phyloP scores from a whole-genome alignment of 2,329 filamentous ascomycete genomes.

The Fusarium oxysporum region DNA sequence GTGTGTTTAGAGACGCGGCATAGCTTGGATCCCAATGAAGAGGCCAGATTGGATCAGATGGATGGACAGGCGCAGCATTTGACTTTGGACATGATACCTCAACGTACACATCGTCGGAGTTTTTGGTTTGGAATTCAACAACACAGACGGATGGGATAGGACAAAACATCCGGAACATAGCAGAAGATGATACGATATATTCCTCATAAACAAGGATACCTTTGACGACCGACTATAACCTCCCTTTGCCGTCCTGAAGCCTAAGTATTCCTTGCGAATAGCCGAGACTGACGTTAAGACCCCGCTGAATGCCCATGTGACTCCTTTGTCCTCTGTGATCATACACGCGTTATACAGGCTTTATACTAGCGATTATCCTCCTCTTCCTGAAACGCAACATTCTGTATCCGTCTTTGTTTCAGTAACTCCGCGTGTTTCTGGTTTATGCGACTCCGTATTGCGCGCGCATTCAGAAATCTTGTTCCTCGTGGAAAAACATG shows the following conservation, averaged over 20 bases:
- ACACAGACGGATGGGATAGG: constrained; percentile 34
- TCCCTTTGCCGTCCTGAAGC: constrained; percentile 2
- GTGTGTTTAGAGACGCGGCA: constrained; percentile 58
- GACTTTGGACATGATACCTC: constrained; percentile 47
- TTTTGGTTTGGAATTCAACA: constrained; percentile 45
- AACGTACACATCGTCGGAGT: constrained; percentile 52
- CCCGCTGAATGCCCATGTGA: constrained; percentile 38
- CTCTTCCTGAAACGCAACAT: constrained; percentile 17
- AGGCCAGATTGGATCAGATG: background rate
- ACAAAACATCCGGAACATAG: constrained; percentile 12
- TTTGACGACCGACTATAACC: constrained; percentile 25
- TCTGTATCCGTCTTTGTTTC: background rate
- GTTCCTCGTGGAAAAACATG: constrained; percentile 98
- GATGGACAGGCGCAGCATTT: constrained; percentile 17
- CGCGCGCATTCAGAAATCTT: constrained; percentile 78
- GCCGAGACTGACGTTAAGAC: constrained; percentile 20
- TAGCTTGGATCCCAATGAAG: constrained; percentile 11
- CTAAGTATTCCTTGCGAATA: constrained; percentile 17
- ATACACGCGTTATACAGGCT: constrained; percentile 37
- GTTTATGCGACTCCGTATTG: background rate
- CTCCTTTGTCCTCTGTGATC: constrained; percentile 26
- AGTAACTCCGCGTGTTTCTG: background rate
- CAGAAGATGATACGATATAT: constrained; percentile 18
- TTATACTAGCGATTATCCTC: constrained; percentile 18
- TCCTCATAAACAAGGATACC: constrained; percentile 23